Evolutionary conservation across 2,329 filamentous ascomycete genomes (phyloP), one percentile per base, ranked within the genome.

Genomic region (Exophiala dermatitidis): DNA sequence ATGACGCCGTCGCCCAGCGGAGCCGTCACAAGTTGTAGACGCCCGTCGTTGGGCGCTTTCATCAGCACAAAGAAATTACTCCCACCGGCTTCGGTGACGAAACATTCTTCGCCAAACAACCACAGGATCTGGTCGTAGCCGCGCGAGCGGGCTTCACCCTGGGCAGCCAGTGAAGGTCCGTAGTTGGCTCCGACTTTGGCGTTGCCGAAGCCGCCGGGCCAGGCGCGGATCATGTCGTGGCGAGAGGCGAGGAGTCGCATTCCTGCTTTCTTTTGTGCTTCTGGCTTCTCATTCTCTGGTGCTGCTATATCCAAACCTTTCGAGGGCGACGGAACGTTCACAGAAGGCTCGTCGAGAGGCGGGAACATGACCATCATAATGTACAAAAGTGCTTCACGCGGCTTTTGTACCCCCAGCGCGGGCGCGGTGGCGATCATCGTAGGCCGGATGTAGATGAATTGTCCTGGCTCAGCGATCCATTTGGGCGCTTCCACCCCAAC

Each of bases 181-280:
- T 95, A 96, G 76, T 95, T 96, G 57, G 90, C 90, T 50, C 90
- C 90, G 33, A 96, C 81, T 73, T 96, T 96, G 56, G 90, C 89
- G 66, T 86, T 90, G 0, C 90, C 90, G 68, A 94, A 95, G 6
- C 91, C 90, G 57, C 90, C 90, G 19, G 88, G 89, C 90, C 90
- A 96, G 8, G 90, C 90, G 60, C 90, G 85, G 53, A 95, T 83
- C 75, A 85, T 88, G 69, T 95, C 88, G 61, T 90, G 83, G 51
- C 82, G 80, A 43, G 81, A 87, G 0, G 90, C 91, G 66, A 91
- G 80, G 12, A 63, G 53, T 26, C 56, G 58, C 58, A 62, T 60
- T 2, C 60, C 48, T n/a, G 52, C 30, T 49, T 19, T 33, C 6
- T 40, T 44, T 44, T 50, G 45, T 29, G 46, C 9, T 32, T 56